Evolutionary conservation across 345 rosid genomes (phyloP).

Genomic region (Anastatica hierochuntica): DNA sequence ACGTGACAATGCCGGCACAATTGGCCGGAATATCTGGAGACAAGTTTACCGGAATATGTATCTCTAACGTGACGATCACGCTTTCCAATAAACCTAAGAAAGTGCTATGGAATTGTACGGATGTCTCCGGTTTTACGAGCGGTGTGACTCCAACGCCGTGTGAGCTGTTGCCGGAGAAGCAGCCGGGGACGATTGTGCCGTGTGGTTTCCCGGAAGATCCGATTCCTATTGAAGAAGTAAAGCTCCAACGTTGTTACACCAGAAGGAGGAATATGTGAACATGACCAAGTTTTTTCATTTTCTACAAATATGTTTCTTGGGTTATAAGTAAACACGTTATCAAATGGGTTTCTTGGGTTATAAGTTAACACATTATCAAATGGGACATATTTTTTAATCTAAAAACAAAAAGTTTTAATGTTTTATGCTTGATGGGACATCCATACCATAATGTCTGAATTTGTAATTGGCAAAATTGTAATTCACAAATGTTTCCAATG

Average conservation of each 20-base stretch:
- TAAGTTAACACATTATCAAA: too few species aligned
- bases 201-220: conserved; percentile 56
- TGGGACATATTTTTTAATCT: too few species aligned
- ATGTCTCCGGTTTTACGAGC: conserved; percentile 46
- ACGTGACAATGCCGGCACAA: conserved; percentile 57
- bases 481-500: too few species aligned
- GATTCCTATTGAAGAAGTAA: conserved; percentile 41
- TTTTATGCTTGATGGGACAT: too few species aligned
- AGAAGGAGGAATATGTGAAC: conserved; percentile 25
- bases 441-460: too few species aligned
- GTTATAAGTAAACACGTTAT: conserved; percentile 1
- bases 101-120: conserved; percentile 74
- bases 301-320: conserved; percentile 9
- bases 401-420: too few species aligned
- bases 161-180: conserved; percentile 33
- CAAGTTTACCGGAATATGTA: conserved; percentile 62
- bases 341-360: too few species aligned
- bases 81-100: conserved; percentile 38
- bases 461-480: too few species aligned
- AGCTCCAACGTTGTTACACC: conserved; percentile 36
- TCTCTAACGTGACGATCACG: conserved; percentile 62
- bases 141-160: conserved; percentile 60
- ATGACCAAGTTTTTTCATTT: not conserved
- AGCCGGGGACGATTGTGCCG: conserved; percentile 18
- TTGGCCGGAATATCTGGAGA: conserved; percentile 53